Evolutionary conservation across 371 early-diverging fungal genomes (phyloP), one percentile per base, ranked within the genome.

Genomic region (Caulochytrium protostelioides): DNA sequence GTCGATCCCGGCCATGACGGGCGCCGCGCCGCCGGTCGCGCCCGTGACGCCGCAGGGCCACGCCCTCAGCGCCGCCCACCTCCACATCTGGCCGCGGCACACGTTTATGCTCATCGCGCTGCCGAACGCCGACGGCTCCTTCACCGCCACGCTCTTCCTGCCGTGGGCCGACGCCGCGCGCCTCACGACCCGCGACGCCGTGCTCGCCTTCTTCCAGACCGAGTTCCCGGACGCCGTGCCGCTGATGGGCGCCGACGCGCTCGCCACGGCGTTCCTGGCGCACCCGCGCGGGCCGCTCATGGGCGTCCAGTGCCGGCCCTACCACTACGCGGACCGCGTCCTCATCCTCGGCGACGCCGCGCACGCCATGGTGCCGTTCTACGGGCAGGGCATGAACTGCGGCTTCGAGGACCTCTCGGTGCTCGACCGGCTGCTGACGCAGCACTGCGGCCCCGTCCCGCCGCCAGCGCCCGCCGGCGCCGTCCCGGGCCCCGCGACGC

Each of bases 301-400:
- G 40, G 63, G 73, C 27, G 49, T 91, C 41, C 37, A 73, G 74
- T 79, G 84, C 35, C 62, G 70, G 29, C 92, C 90, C 3, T 83
- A 87, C 49, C 70, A 87, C 39, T 75, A 77, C 54, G 55, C 66
- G 28, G 65, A 74, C 35, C 65, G 62, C 6, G 71, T 62, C 1
- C 61, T 92, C 10, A 76, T 91, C 22, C 46, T 95, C 23, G 95
- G 95, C 18, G 95, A 95, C 49, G 86, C 95, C 0, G 89, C 95
- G 0, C 95, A 95, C 47, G 81, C 85, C 17, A 91, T 91, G 89
- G 92, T 95, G 0, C 95, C 95, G 4, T 95, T 95, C 46, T 94
- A 57, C 37, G 59, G 64, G 3, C 61, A 57, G 8, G 95, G 95
- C 2, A 89, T 95, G 92, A 95, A 95, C 54, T 84, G 86, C 55